Conservation (phyloP, 257 asterid genomes). For the Nicotiana attenuata region DNA sequence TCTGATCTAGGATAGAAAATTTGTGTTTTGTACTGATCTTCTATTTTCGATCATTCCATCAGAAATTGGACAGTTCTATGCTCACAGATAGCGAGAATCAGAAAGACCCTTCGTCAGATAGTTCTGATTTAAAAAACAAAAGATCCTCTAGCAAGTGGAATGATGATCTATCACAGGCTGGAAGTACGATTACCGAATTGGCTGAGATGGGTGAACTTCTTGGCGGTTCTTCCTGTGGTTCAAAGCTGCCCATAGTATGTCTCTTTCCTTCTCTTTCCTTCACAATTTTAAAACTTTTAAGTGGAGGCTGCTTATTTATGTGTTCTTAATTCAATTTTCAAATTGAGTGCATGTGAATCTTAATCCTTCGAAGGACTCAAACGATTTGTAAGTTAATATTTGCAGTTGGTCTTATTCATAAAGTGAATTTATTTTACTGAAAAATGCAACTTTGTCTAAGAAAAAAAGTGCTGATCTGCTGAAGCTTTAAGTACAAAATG, state of each 20-base stretch:
- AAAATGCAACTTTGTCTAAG: not conserved
- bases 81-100: constrained; percentile 51
- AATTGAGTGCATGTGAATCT: constrained; percentile 1
- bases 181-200: constrained; percentile 77
- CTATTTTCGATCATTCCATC: constrained; percentile 34
- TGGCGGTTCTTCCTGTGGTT: constrained; percentile 64
- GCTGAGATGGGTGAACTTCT: constrained; percentile 73
- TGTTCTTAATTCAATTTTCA: not conserved
- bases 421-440: not conserved
- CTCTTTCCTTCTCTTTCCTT: constrained; percentile 20
- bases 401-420: not conserved
- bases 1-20: not conserved
- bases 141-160: constrained; percentile 79
- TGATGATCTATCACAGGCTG: constrained; percentile 83
- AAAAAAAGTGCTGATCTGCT: not conserved
- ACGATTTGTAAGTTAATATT: not conserved
- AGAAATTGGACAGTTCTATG: constrained; percentile 72
- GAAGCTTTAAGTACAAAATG: not conserved
- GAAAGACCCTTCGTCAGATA: constrained; percentile 44
- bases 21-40: constrained; percentile 8
- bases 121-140: constrained; percentile 41
- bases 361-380: not conserved
- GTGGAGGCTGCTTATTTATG: not conserved
- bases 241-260: constrained; percentile 72
- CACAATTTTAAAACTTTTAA: not conserved